A percentile compares a stretch with the other conserved stretches of the same genome.
Conservation (phyloP, 1,284 basidiomycete genomes). For the Tremellales sp. region DNA sequence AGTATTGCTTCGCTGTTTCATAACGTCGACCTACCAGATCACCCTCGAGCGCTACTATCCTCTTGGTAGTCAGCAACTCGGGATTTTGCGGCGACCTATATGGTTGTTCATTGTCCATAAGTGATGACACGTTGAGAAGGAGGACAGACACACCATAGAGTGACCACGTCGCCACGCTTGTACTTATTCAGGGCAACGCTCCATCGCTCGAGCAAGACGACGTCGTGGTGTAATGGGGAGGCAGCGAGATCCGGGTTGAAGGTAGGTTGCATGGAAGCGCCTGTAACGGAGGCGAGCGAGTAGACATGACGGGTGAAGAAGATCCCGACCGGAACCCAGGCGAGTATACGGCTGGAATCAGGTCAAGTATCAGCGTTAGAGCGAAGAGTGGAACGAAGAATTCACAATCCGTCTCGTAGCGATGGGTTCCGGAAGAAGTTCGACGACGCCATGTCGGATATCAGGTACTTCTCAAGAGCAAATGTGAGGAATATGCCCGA, state of each 20-base stretch:
- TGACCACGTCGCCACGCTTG: slow-evolving; percentile 53
- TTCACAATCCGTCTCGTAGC: no score
- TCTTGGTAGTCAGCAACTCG: slow-evolving; percentile 52
- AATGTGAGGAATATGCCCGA: no score
- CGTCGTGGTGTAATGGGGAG: slow-evolving; percentile 47
- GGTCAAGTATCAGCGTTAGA: no score
- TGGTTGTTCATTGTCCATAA: slow-evolving; percentile 1
- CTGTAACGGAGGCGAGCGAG: slow-evolving; percentile 50
- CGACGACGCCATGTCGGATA: no score
- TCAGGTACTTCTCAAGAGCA: no score
- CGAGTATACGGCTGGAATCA: slow-evolving; percentile 40
- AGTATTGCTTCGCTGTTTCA: neutral
- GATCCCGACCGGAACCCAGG: slow-evolving; percentile 53
- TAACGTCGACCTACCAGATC: slow-evolving; percentile 45
- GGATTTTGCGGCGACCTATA: slow-evolving; percentile 52
- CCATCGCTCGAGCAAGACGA: slow-evolving; percentile 53
- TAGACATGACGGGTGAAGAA: slow-evolving; percentile 52
- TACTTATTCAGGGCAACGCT: slow-evolving; percentile 38
- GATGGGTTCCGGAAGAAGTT: no score
- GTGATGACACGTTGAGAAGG: neutral
- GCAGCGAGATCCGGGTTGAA: slow-evolving; percentile 49
- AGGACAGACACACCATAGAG: slow-evolving; percentile 43
- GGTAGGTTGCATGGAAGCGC: slow-evolving; percentile 52
- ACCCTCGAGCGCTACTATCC: slow-evolving; percentile 54
- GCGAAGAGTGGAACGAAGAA: no score